These are phyloP conservation scores for Paratinospora sagittata DNA, from an alignment of 164 flowering plant species.

Conservation along the genomic window DNA sequence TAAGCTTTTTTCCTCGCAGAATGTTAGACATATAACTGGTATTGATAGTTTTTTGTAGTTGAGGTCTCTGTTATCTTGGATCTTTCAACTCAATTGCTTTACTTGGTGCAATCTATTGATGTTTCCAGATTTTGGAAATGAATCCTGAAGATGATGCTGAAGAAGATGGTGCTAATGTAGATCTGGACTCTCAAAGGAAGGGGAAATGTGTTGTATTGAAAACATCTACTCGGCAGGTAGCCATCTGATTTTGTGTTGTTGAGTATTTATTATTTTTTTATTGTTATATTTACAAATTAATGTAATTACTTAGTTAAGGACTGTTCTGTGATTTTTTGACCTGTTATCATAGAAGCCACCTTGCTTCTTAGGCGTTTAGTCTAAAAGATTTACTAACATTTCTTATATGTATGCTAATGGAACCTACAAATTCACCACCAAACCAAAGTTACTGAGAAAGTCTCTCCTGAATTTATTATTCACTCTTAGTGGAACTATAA, in stretches of 20 bases:
- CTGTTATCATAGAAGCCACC: background rate
- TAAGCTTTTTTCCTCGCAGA: no score
- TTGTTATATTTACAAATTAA: no score
- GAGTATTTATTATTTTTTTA: no score
- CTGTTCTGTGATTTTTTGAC: no score
- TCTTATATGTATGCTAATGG: no score
- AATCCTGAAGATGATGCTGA: constrained; percentile 97
- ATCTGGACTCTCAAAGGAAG: constrained; percentile 91
- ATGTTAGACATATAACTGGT: background rate
- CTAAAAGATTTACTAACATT: background rate
- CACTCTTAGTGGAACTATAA: no score
- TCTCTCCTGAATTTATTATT: no score
- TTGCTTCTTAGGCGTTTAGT: background rate
- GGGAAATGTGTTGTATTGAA: constrained; percentile 93
- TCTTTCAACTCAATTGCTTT: no score
- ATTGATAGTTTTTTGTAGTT: background rate
- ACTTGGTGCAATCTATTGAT: background rate
- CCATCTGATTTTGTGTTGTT: background rate
- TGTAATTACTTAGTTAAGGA: no score
- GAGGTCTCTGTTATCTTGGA: background rate
- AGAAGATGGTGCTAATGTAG: constrained; percentile 96
- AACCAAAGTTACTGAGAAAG: no score
- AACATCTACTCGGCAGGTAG: constrained; percentile 90
- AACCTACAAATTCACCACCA: no score
- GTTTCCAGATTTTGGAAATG: constrained; percentile 76